Percentiles rank a stretch among this genome's conserved stretches.
phyloP scores from a whole-genome alignment of 441 rosid species.

The Populus tomentosa region DNA sequence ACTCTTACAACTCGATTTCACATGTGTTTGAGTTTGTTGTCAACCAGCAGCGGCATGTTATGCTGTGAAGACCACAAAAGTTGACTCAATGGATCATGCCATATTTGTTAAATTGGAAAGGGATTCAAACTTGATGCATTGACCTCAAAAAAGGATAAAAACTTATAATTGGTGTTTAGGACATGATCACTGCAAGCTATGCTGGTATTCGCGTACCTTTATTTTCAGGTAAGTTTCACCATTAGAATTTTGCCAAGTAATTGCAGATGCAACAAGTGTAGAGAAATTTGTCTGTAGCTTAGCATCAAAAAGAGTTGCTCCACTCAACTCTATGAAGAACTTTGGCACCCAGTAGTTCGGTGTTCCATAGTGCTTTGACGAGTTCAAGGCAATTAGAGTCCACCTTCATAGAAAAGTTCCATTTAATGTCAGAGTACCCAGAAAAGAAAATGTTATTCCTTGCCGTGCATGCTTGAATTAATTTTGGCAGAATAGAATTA shows the following conservation, averaged over 20 bases:
- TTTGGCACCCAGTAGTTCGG: conserved; percentile 87
- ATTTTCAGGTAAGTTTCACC: conserved; percentile 41
- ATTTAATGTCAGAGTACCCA: conserved; percentile 1
- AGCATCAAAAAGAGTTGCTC: conserved; percentile 56
- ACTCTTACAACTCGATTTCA: neutral
- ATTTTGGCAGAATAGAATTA: neutral
- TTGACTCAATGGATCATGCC: no score
- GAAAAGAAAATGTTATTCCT: neutral
- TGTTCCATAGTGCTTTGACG: conserved; percentile 64
- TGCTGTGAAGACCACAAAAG: no score
- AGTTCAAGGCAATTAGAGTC: conserved; percentile 78
- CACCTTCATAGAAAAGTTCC: conserved; percentile 38
- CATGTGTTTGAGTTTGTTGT: no score
- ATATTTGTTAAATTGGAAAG: no score
- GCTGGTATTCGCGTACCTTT: conserved; percentile 38
- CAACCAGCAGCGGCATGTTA: no score
- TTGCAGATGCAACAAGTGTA: conserved; percentile 59
- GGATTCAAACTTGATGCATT: no score
- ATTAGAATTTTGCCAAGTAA: conserved; percentile 12
- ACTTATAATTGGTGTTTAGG: neutral
- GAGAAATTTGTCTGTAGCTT: conserved; percentile 44
- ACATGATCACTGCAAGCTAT: neutral
- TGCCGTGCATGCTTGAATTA: neutral
- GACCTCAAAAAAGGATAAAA: no score
- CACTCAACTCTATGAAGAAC: conserved; percentile 69